These are phyloP conservation scores for Vigna nakashimae DNA, from an alignment of 306 rosid genomes.

Conservation along the genomic window DNA sequence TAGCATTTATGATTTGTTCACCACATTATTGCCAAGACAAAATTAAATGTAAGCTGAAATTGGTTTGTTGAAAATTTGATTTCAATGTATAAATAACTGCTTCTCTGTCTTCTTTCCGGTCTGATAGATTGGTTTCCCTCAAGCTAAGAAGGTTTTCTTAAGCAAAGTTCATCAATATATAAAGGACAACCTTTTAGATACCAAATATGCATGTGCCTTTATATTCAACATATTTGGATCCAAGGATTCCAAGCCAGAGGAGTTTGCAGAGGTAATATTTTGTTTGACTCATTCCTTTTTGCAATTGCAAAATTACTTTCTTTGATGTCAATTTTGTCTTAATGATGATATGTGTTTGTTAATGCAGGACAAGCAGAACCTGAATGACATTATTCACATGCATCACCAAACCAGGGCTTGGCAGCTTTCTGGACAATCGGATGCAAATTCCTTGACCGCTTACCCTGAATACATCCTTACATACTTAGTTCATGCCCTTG, in stretches of 20 bases:
- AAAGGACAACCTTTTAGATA: slow-evolving; percentile 81
- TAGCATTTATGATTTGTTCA: slow-evolving; percentile 40
- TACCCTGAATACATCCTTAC: slow-evolving; percentile 89
- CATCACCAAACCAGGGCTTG: slow-evolving; percentile 77
- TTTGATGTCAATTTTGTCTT: slow-evolving; percentile 35
- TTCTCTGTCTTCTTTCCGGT: slow-evolving; percentile 48
- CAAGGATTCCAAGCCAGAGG: slow-evolving; percentile 61
- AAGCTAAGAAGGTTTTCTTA: slow-evolving; percentile 80
- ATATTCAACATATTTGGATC: slow-evolving; percentile 64
- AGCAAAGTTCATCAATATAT: slow-evolving; percentile 89
- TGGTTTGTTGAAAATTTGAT: slow-evolving; percentile 36
- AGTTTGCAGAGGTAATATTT: slow-evolving; percentile 76
- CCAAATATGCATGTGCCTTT: slow-evolving; percentile 90
- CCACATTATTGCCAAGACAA: slow-evolving; percentile 28
- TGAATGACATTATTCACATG: slow-evolving; percentile 87
- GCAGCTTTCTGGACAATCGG: slow-evolving; percentile 70
- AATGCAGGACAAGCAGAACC: slow-evolving; percentile 78
- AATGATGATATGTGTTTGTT: slow-evolving; percentile 41
- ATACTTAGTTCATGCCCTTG: slow-evolving; percentile 88
- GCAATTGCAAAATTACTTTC: slow-evolving; percentile 31
- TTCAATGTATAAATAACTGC: slow-evolving; percentile 38
- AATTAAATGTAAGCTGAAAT: slow-evolving; percentile 31
- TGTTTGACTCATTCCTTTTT: slow-evolving; percentile 36
- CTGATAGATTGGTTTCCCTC: slow-evolving; percentile 77
- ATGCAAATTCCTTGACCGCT: slow-evolving; percentile 67